These are phyloP conservation scores for Hericium erinaceus DNA, from an alignment of 768 basidiomycete genomes.

Conservation along the genomic window DNA sequence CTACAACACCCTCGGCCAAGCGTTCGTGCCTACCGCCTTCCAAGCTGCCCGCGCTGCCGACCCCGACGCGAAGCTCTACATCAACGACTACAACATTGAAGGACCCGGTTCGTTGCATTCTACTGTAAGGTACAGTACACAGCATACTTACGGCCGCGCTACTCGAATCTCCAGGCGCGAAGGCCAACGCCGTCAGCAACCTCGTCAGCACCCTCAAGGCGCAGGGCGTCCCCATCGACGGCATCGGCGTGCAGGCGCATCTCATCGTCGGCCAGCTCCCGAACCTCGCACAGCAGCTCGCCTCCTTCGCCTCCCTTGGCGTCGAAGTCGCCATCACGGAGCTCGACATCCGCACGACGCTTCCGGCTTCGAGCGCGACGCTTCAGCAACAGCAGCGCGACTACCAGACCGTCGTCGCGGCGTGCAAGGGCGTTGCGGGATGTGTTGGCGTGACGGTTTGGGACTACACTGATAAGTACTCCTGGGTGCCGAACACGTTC, in stretches of 20 bases:
- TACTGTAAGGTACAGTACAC: background rate
- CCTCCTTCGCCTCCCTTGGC: conserved; percentile 46
- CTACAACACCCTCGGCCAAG: conserved; percentile 39
- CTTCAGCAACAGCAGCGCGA: conserved; percentile 48
- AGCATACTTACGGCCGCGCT: background rate
- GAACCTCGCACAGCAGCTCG: conserved; percentile 35
- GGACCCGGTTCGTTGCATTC: conserved; percentile 18
- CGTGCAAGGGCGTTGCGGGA: conserved; percentile 32
- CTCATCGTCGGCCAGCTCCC: conserved; percentile 51
- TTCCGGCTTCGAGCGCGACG: conserved; percentile 42
- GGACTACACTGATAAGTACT: conserved; percentile 34
- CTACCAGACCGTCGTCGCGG: conserved; percentile 42
- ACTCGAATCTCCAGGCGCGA: conserved; percentile 13
- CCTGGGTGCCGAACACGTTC: conserved; percentile 25
- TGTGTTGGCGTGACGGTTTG: conserved; percentile 32
- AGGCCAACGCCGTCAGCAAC: conserved; percentile 46
- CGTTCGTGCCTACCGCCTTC: conserved; percentile 42
- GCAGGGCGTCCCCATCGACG: conserved; percentile 46
- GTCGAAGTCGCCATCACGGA: conserved; percentile 64
- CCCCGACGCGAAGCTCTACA: conserved; percentile 46
- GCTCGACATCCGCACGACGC: conserved; percentile 53
- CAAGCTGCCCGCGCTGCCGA: conserved; percentile 43
- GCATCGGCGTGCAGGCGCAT: conserved; percentile 52
- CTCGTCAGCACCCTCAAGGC: conserved; percentile 40
- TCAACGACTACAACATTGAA: conserved; percentile 32